These are phyloP conservation scores for Russula sp. DNA, from an alignment of 768 basidiomycete species.

Conservation along the genomic window DNA sequence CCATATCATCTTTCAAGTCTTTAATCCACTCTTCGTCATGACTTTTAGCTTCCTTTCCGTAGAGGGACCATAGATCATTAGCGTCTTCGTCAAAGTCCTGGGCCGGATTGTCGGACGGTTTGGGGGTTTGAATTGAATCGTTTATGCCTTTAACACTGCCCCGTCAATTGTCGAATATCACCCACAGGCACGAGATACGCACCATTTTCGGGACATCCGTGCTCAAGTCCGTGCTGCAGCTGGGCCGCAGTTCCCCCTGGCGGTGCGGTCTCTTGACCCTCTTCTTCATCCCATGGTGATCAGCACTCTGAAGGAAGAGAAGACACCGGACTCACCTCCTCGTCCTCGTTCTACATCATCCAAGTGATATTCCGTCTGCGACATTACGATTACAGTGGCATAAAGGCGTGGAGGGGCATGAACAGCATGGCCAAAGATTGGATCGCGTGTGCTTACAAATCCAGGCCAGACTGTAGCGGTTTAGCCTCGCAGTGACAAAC, in stretches of 20 bases:
- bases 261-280: not conserved
- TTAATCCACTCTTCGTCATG: not conserved
- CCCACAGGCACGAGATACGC: not conserved
- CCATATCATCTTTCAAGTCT: slow-evolving; percentile 3
- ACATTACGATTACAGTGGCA: not conserved
- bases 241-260: not conserved
- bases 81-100: slow-evolving; percentile 10
- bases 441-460: too few species aligned
- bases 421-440: too few species aligned
- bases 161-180: too few species aligned
- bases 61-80: slow-evolving; percentile 11
- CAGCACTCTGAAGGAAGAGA: not conserved
- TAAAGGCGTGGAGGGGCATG: too few species aligned
- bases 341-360: not conserved
- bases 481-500: too few species aligned
- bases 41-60: not conserved
- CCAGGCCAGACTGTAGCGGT: too few species aligned
- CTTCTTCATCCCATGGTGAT: not conserved
- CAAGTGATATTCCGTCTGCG: not conserved
- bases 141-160: not conserved
- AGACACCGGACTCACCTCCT: not conserved
- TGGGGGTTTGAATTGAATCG: not conserved
- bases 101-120: not conserved
- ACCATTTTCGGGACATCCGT: not conserved
- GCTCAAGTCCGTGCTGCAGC: too few species aligned